Percentiles rank a stretch among this genome's conserved stretches.
Conservation (phyloP, 306 rosid species). For the Castanospermum australe region DNA sequence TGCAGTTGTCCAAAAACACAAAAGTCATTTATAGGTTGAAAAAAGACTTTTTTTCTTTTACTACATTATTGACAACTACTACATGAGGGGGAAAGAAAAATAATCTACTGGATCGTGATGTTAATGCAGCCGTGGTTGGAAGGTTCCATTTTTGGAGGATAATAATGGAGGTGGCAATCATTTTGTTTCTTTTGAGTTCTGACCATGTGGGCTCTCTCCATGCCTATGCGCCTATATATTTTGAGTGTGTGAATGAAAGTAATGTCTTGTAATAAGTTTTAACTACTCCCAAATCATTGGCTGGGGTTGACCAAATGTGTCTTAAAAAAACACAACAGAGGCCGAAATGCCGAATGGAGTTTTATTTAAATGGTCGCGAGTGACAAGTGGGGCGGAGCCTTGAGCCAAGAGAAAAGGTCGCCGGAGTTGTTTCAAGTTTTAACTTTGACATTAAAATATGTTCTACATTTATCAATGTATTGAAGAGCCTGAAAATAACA, state of each 20-base stretch:
- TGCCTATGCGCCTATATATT: slow-evolving; percentile 9
- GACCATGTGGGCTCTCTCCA: background rate
- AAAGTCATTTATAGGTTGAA: too few relatives aligned
- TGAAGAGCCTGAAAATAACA: background rate
- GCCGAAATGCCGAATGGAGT: background rate
- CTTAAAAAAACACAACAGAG: background rate
- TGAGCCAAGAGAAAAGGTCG: too few relatives aligned
- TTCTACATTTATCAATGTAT: background rate
- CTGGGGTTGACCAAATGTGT: slow-evolving; percentile 17
- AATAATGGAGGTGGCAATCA: slow-evolving; percentile 24
- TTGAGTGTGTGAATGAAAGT: slow-evolving; percentile 1
- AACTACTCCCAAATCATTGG: slow-evolving; percentile 28
- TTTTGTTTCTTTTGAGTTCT: slow-evolving; percentile 13
- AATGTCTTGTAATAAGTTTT: background rate
- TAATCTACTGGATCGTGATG: background rate
- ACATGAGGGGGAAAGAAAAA: background rate
- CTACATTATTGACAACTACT: too few relatives aligned
- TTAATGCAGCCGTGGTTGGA: background rate
- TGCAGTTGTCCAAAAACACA: too few relatives aligned
- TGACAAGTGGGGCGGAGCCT: background rate
- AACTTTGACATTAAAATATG: background rate
- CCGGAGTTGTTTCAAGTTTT: background rate
- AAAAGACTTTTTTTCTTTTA: too few relatives aligned
- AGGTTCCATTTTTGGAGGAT: background rate
- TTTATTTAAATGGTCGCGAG: background rate